Evolutionary conservation across 805 yeast species (phyloP), one percentile per base, ranked within the genome.

Genomic region (Candida alai): DNA sequence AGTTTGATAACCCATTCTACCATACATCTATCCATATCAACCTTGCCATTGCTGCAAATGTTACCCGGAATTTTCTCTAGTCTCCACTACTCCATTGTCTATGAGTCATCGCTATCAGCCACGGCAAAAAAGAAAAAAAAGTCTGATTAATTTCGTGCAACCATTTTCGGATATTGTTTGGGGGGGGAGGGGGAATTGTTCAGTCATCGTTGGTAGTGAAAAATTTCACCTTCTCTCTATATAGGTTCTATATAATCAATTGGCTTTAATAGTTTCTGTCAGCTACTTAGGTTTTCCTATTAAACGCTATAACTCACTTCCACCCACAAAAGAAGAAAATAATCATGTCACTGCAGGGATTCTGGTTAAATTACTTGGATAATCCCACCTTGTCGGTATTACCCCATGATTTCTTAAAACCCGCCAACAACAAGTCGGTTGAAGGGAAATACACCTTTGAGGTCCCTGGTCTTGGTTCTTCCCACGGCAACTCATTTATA

Each of bases 381-480:
- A 80, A 74, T 48, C 89, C 95, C 34, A 87, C 97, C 1, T 67
- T 89, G 35, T 85, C 95, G 39, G 86, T 82, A 22, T 68, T 90
- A 35, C 97, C 97, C 11, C 82, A 83, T 41, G 97, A 90, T 59
- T 90, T 73, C 57, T 76, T 84, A 43, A 78, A 84, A 52, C 95
- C 95, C 2, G 62, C 78, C 14, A 76, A 76, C 37, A 79, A 78
- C 43, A 78, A 77, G 40, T 69, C 78, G 6, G 79, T 80, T 18
- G 86, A 84, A 58, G 78, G 88, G 24, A 65, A 70, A 25, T 59
- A 66, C 45, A 42, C 49, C 19, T 45, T 51, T 25, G 28, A 39
- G 21, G 31, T 34, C 9, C 29, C 33, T 19, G n/a, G n/a, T n/a
- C n/a, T n/a, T n/a, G n/a, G n/a, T n/a, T 10, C 17, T n/a, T 19